Evolutionary conservation across 1,284 basidiomycete genomes (phyloP), one percentile per base, ranked within the genome.

Genomic region (Apiotrichum domesticum): DNA sequence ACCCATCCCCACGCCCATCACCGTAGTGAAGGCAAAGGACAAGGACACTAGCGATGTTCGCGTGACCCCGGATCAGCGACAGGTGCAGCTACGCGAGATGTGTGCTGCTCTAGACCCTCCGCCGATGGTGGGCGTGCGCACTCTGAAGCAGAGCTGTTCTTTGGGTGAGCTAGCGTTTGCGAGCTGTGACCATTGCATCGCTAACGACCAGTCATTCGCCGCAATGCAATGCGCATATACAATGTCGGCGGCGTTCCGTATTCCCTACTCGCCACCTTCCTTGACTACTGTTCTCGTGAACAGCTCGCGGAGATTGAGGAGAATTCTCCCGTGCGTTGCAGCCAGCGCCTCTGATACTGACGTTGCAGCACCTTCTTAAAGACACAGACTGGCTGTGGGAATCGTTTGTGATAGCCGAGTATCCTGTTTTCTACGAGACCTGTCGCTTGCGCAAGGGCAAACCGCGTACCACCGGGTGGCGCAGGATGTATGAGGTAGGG

Each of bases 371-470:
- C 42, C 63, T 75, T 51, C 61, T 64, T 47, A 64, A 70, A 15
- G 71, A 75, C 46, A 72, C 72, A 3, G 73, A 75, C 47, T 73
- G 72, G 73, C 54, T 75, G 33, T 75, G 69, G 67, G 73, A 75
- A 58, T 51, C 54, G 3, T 71, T 67, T 50, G 35, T 73, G 13
- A 48, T 75, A 3, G 51, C 63, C 35, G 70, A 72, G 43, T 67
- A 62, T 47, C 66, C 71, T 1, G 40, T 70, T 10, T 69, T 65
- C 52, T 64, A 72, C 47, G 68, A 70, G 33, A 41, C 59, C 21
- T 70, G 66, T 54, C 46, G 58, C 3, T 55, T 62, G 44, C 56
- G 63, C 6, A 44, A 65, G 13, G 73, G 73, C 2, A 52, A 65
- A 47, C 61, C 52, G 3, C 54, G 73, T 14, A 69, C 65, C 0